Percentiles rank a stretch among this genome's conserved stretches.
These are phyloP conservation scores for Vaccinium myrtillus DNA, from an alignment of 148 eudicot genomes.

Conservation along the genomic window DNA sequence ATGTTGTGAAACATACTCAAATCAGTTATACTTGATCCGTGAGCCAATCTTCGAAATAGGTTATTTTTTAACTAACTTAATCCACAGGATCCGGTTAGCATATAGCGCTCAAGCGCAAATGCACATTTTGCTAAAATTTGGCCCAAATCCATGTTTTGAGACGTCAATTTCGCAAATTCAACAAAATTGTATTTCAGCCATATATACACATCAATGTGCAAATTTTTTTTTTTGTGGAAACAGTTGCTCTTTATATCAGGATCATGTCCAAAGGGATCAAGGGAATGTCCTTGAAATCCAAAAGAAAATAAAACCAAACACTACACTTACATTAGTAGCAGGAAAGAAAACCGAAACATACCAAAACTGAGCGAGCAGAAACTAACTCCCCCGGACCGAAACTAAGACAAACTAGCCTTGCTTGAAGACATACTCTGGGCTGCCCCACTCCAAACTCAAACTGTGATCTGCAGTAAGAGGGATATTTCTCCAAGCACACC, in stretches of 20 bases:
- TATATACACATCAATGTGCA: neutral
- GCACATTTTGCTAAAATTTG: neutral
- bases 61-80: neutral
- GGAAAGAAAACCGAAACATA: neutral
- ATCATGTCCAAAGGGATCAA: neutral
- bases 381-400: neutral
- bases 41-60: neutral
- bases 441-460: neutral
- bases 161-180: neutral
- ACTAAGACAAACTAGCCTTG: neutral
- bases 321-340: neutral
- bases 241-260: neutral
- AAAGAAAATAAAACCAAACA: neutral
- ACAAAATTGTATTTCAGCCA: neutral
- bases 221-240: neutral
- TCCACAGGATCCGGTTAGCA: neutral
- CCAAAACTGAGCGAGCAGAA: neutral
- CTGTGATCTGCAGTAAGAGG: neutral
- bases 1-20: neutral
- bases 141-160: neutral
- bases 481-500: neutral
- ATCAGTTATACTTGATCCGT: neutral
- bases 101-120: neutral
- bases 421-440: neutral
- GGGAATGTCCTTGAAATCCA: neutral